Percentiles rank a stretch among this genome's conserved stretches.
Conservation (phyloP, 2,329 filamentous ascomycete genomes). For the Ophiostoma australiae region DNA sequence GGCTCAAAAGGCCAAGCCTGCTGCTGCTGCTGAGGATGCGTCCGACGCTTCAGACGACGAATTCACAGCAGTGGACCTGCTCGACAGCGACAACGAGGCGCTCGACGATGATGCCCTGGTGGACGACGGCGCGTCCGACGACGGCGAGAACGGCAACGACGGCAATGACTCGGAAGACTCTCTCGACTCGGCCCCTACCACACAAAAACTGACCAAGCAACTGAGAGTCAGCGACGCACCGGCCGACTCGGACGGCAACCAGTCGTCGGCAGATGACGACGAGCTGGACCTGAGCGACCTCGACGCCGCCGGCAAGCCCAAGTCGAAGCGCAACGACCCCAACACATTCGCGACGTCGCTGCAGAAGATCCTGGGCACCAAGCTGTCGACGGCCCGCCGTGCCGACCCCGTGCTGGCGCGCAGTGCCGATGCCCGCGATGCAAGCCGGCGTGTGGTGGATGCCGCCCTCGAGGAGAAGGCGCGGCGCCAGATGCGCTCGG, state of each 20-base stretch:
- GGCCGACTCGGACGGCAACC: conserved; percentile 34
- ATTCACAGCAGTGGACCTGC: conserved; percentile 49
- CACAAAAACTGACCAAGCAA: background rate
- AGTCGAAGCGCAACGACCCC: conserved; percentile 86
- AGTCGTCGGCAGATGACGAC: conserved; percentile 34
- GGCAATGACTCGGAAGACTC: conserved; percentile 37
- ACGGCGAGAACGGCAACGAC: conserved; percentile 36
- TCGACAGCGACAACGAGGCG: conserved; percentile 55
- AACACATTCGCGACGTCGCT: conserved; percentile 87
- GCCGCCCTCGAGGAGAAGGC: conserved; percentile 77
- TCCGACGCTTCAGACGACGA: conserved; percentile 35
- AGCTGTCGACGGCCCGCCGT: conserved; percentile 75
- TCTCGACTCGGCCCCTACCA: conserved; percentile 32
- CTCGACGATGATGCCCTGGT: conserved; percentile 49
- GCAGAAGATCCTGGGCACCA: conserved; percentile 85
- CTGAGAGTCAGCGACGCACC: conserved; percentile 23
- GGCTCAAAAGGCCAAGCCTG: background rate
- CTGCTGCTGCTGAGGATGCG: background rate
- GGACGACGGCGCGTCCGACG: conserved; percentile 41
- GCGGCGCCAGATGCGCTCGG: conserved; percentile 68
- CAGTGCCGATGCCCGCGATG: conserved; percentile 67
- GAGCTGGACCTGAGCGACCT: conserved; percentile 29
- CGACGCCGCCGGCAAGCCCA: conserved; percentile 17
- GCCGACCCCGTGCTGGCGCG: conserved; percentile 88
- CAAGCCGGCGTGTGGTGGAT: conserved; percentile 68